Evolutionary conservation across 768 basidiomycete species (phyloP).

Genomic region (Coprinellus micaceus): DNA sequence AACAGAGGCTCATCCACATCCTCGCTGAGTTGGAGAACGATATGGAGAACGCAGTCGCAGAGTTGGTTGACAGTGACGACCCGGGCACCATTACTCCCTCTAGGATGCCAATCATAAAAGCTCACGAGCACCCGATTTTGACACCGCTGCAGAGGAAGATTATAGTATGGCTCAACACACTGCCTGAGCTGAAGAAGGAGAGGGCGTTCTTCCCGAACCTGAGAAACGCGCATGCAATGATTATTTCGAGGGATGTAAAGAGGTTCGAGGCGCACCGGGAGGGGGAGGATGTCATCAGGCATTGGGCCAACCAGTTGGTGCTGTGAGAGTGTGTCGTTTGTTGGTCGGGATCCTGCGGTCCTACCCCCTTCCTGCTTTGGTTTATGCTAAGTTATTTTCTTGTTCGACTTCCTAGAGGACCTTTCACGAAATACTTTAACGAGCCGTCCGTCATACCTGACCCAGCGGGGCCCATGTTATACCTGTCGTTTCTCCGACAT

Average conservation of each 20-base stretch:
- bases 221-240: constrained; percentile 65
- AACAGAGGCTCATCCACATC: constrained; percentile 51
- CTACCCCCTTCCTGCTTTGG: too few relatives aligned
- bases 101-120: constrained; percentile 14
- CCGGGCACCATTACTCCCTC: constrained; percentile 25
- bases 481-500: too few relatives aligned
- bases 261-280: constrained; percentile 52
- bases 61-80: constrained; percentile 47
- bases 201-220: constrained; percentile 58
- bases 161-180: constrained; percentile 56
- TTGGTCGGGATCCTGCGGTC: too few relatives aligned
- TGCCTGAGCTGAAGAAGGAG: constrained; percentile 67
- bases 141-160: constrained; percentile 56
- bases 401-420: too few relatives aligned
- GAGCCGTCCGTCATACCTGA: too few relatives aligned
- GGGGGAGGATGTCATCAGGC: constrained; percentile 65
- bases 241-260: constrained; percentile 66
- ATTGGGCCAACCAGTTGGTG: constrained; percentile 73
- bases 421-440: too few relatives aligned
- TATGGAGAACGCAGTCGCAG: constrained; percentile 58
- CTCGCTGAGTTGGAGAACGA: constrained; percentile 56
- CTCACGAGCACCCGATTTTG: constrained; percentile 41
- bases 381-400: too few relatives aligned
- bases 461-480: too few relatives aligned
- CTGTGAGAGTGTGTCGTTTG: too few relatives aligned